Conservation (phyloP, 805 yeast species). For the Yarrowia phangngaensis region DNA sequence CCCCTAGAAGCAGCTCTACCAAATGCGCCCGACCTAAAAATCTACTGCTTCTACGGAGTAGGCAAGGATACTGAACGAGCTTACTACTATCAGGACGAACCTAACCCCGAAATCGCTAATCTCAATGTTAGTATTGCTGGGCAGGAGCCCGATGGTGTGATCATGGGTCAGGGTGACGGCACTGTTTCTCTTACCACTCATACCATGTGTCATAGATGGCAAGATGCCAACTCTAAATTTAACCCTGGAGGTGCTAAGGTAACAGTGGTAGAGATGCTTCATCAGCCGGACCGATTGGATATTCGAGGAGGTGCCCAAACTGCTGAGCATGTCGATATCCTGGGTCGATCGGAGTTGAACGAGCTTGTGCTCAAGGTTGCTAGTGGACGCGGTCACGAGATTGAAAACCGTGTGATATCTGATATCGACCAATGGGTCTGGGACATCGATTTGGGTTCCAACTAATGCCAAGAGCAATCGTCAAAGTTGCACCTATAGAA, state of each 20-base stretch:
- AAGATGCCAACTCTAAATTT: slow-evolving; percentile 52
- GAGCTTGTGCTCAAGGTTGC: slow-evolving; percentile 81
- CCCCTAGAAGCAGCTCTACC: slow-evolving; percentile 92
- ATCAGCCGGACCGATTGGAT: slow-evolving; percentile 90
- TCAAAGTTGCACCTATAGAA: too few relatives aligned
- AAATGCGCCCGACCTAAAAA: slow-evolving; percentile 85
- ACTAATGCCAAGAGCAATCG: too few relatives aligned
- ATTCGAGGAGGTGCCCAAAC: slow-evolving; percentile 96
- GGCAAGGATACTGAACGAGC: slow-evolving; percentile 96
- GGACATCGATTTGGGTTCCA: slow-evolving; percentile 47
- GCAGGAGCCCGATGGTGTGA: slow-evolving; percentile 62
- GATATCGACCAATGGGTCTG: slow-evolving; percentile 59
- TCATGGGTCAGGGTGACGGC: slow-evolving; percentile 91
- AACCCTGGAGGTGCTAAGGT: slow-evolving; percentile 77
- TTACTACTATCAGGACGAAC: slow-evolving; percentile 74
- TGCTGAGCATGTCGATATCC: slow-evolving; percentile 95
- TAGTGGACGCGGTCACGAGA: slow-evolving; percentile 68
- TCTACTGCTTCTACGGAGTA: slow-evolving; percentile 91
- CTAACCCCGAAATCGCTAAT: slow-evolving; percentile 48
- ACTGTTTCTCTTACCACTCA: slow-evolving; percentile 87
- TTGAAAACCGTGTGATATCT: slow-evolving; percentile 58
- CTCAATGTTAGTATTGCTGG: slow-evolving; percentile 70
- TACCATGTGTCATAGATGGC: slow-evolving; percentile 89
- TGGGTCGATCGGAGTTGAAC: slow-evolving; percentile 89
- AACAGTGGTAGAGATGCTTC: slow-evolving; percentile 82